A percentile compares a stretch with the other conserved stretches of the same genome.
These are phyloP conservation scores for Phialophora chinensis DNA, from an alignment of 2,329 filamentous ascomycete genomes.

Conservation along the genomic window DNA sequence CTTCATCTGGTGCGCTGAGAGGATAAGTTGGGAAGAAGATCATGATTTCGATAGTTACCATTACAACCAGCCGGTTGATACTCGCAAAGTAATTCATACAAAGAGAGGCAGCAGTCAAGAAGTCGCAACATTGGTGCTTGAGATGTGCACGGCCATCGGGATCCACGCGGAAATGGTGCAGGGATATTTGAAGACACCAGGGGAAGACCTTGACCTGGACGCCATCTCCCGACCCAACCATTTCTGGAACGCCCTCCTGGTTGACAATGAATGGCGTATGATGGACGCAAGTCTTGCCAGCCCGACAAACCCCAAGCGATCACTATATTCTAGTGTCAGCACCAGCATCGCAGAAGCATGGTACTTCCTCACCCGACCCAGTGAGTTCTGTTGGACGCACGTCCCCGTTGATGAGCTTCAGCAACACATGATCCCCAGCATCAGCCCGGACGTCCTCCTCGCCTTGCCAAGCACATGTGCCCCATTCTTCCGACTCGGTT, in stretches of 20 bases:
- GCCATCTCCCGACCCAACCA: conserved; percentile 89
- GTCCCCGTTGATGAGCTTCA: conserved; percentile 85
- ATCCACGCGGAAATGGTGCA: conserved; percentile 85
- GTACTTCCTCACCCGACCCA: conserved; percentile 91
- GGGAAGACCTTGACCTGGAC: conserved; percentile 79
- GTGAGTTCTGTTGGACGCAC: conserved; percentile 94
- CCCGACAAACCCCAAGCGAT: conserved; percentile 83
- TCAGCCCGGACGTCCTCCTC: conserved; percentile 83
- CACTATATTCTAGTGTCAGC: conserved; percentile 74
- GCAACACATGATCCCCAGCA: conserved; percentile 89
- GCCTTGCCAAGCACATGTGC: conserved; percentile 86
- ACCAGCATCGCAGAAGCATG: conserved; percentile 77
- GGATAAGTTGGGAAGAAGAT: conserved; percentile 93
- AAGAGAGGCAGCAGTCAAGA: conserved; percentile 87
- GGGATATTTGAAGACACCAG: conserved; percentile 89
- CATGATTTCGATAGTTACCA: conserved; percentile 69
- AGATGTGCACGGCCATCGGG: conserved; percentile 92
- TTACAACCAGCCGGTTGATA: conserved; percentile 62
- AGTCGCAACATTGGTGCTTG: conserved; percentile 82
- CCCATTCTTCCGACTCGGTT: conserved; percentile 79
- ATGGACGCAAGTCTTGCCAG: conserved; percentile 93
- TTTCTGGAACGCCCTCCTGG: conserved; percentile 94
- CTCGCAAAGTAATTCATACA: conserved; percentile 79
- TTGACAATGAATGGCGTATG: conserved; percentile 95
- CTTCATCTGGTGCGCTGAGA: conserved; percentile 97